phyloP scores from a whole-genome alignment of 1,139 yeast species.

The Candida buenavistaensis region DNA sequence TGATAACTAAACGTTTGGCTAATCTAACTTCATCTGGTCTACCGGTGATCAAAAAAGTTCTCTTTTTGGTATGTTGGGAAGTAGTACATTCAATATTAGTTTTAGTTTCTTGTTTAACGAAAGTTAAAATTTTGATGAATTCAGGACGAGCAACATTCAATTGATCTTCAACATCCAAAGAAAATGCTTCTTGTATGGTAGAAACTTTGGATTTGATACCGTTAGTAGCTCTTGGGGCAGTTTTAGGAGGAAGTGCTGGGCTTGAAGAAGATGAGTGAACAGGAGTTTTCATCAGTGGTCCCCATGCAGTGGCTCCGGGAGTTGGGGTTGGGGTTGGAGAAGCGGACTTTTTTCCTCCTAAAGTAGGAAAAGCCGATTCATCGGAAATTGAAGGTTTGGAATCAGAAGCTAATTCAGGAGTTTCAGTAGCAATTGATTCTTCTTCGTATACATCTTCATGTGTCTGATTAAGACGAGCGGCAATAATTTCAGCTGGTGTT shows the following conservation, averaged over 20 bases:
- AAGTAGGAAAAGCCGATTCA: conserved; percentile 70
- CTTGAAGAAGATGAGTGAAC: conserved; percentile 28
- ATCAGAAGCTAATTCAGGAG: conserved; percentile 12
- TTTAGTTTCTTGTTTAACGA: conserved; percentile 59
- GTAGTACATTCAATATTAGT: conserved; percentile 85
- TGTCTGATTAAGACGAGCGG: conserved; percentile 47
- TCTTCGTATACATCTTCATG: conserved; percentile 11
- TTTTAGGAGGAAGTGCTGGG: conserved; percentile 21
- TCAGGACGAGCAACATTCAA: conserved; percentile 63
- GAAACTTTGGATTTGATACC: conserved; percentile 27
- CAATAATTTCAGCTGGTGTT: conserved; percentile 62
- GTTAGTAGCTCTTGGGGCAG: conserved; percentile 20
- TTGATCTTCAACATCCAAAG: conserved; percentile 68
- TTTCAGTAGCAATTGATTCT: conserved; percentile 13
- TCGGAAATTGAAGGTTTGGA: conserved; percentile 41
- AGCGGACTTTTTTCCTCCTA: conserved; percentile 36
- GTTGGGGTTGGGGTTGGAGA: conserved; percentile 20
- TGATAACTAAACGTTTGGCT: conserved; percentile 77
- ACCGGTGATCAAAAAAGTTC: conserved; percentile 87
- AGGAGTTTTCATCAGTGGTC: conserved; percentile 38
- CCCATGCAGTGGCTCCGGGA: conserved; percentile 23
- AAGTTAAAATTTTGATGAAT: conserved; percentile 60
- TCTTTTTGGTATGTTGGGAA: conserved; percentile 71
- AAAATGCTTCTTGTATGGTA: conserved; percentile 71
- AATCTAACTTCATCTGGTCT: conserved; percentile 62